Base-by-base conservation (phyloP, 495 filamentous ascomycete species). In the Neurospora pannonica region DNA sequence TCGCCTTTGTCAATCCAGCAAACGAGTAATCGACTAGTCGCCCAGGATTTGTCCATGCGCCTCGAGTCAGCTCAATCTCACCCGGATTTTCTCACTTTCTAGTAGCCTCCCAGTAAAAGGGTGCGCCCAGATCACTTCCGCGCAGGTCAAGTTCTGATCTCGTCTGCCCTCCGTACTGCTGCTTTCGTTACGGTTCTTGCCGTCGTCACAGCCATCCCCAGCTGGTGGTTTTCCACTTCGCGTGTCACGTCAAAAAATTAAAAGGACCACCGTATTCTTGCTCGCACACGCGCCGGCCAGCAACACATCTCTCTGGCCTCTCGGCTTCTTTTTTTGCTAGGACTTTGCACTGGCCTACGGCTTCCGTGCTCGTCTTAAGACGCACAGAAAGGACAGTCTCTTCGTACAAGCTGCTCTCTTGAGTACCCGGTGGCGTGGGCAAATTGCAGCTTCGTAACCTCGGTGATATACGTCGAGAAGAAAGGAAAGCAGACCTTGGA, bases 371-470 rank as follows among this genome's bases (percentile, higher is more conserved):
- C 48, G 48, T 60, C 48, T 60, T 28, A 3, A 21, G 21, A 31
- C 21, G 48, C 48, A 60, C 48, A 15, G 48, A 71, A 74, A n/a
- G 31, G 75, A 67, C 73, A 40, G 39, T 31, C 13, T 31, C 67
- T 40, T 71, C 76, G 74, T 77, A 73, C 75, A 71, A 48, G 10
- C 70, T 76, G 71, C 62, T 15, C 71, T 76, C 37, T 70, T 60
- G 48, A 67, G n/a, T 42, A 54, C 37, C 74, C 72, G 69, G 43
- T 31, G 37, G n/a, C 19, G 37, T 31, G 60, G 75, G 28, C 77
- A 54, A 71, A 42, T 74, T 72, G 73, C 72, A 72, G 39, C 74
- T 71, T 79, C 75, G 77, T 80, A 80, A 80, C 74, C 67, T 67
- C 73, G 73, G 74, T 74, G 74, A 76, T 72, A 72, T 38, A 73